Percentiles rank a stretch among this genome's conserved stretches.
phyloP scores from a whole-genome alignment of 2,329 filamentous ascomycete species.

The Lojkania enalia region DNA sequence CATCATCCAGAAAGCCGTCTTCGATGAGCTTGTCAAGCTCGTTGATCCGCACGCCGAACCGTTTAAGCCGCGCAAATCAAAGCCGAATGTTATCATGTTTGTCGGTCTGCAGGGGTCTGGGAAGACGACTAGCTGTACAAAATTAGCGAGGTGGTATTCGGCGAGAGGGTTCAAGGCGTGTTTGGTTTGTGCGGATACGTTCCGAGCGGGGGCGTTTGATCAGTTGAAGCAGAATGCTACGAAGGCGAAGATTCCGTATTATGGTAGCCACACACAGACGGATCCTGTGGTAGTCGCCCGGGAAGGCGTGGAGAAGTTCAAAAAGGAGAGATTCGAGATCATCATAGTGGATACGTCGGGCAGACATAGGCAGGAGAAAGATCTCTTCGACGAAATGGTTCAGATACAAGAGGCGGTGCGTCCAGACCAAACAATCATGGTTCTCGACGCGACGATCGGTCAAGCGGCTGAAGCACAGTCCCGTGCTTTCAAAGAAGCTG shows the following conservation, averaged over 20 bases:
- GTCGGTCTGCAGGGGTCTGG: constrained; percentile 96
- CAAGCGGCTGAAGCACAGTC: constrained; percentile 94
- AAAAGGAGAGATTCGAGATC: constrained; percentile 96
- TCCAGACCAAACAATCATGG: constrained; percentile 97
- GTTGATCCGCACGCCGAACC: constrained; percentile 94
- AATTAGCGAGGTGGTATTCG: constrained; percentile 92
- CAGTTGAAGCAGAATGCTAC: constrained; percentile 99
- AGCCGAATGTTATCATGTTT: constrained; percentile 98
- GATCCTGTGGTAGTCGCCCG: constrained; percentile 90
- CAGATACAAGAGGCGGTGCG: constrained; percentile 90
- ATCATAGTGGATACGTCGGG: constrained; percentile 99
- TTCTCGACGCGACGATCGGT: constrained; percentile 93
- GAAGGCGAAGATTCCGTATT: constrained; percentile 99
- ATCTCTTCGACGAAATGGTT: constrained; percentile 95
- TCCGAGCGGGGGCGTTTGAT: constrained; percentile 97
- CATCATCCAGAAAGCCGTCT: constrained; percentile 95
- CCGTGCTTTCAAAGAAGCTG: constrained; percentile 94
- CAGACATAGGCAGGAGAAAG: constrained; percentile 90
- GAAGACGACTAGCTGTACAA: constrained; percentile 98
- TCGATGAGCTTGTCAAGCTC: constrained; percentile 92
- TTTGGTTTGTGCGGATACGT: constrained; percentile 95
- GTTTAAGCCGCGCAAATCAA: constrained; percentile 96
- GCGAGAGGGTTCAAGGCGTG: constrained; percentile 90
- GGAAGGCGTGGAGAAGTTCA: constrained; percentile 98
- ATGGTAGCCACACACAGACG: constrained; percentile 92